These are phyloP conservation scores for Phalaenopsis hybrid DNA, from an alignment of 116 monocot genomes.

Conservation along the genomic window DNA sequence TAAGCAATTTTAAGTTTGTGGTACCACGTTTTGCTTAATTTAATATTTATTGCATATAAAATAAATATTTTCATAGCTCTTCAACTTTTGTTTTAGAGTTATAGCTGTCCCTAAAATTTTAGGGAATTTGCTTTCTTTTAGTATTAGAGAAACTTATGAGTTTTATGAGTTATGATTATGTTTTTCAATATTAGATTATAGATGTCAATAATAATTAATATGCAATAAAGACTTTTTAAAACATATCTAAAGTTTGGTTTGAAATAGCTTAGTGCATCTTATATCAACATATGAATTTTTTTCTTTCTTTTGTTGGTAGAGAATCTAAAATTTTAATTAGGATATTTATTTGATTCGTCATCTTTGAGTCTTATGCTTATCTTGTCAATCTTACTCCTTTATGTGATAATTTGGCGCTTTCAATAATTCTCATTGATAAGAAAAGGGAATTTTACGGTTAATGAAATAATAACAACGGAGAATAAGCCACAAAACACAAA, in stretches of 20 bases:
- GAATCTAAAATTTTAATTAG: not conserved
- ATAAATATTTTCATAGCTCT: not conserved
- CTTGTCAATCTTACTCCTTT: no score
- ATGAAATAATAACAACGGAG: no score
- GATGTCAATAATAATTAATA: not conserved
- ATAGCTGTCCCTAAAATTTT: not conserved
- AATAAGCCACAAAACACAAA: no score
- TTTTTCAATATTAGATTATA: not conserved
- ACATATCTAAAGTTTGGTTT: not conserved
- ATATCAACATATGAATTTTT: not conserved
- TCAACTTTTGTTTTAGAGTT: not conserved
- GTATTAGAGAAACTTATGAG: no score
- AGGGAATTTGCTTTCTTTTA: no score
- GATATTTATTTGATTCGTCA: not conserved
- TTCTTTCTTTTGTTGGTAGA: not conserved
- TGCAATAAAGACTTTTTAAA: not conserved
- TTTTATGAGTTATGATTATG: not conserved
- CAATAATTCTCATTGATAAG: no score
- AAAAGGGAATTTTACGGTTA: not conserved
- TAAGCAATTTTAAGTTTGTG: conserved; percentile 11
- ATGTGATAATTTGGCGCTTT: no score
- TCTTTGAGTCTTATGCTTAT: not conserved
- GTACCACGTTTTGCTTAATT: not conserved
- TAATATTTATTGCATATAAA: not conserved
- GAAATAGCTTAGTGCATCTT: not conserved